Evolutionary conservation across 2,329 filamentous ascomycete species (phyloP), one percentile per base, ranked within the genome.

Genomic region (Thyridium curvatum): DNA sequence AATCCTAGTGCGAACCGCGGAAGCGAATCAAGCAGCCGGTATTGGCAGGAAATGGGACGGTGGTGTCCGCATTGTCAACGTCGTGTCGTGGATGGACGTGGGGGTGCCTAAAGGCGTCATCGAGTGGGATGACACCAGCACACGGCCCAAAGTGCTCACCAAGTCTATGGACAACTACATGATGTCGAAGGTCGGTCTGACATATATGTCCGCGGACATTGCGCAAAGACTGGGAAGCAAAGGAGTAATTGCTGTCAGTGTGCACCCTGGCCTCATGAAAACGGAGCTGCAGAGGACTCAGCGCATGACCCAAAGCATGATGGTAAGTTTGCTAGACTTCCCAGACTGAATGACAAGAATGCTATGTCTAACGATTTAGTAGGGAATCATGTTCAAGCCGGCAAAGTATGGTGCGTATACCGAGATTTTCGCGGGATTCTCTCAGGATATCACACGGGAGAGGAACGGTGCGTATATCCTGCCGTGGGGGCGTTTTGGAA

Each of bases 371-470:
- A 17, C 35, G 6, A 35, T 9, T n/a, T 6, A 12, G n/a, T 4
- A 40, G 38, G 38, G 38, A 14, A 38, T 43, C 6, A 46, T 52
- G 8, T 38, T 59, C 1, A 50, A 58, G 38, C 53, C 60, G 0
- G 15, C 52, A 0, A 40, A 60, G 9, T 52, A 60, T 18, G 72
- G 70, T 0, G 69, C 68, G 0, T 73, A 71, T 47, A 71, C 71
- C 0, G 61, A 68, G 41, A 46, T 75, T 1, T 76, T 63, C 41
- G 62, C 69, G 1, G 69, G 59, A 0, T 53, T 70, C 30, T 68
- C 68, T 0, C 61, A 62, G 0, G 59, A 70, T 0, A 52, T 73
- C 4, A 67, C 59, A 0, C 30, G 59, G 2, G 63, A 64, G 28
- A 59, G 21, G 21, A 26, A 26, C 21, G 21, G 21, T 10, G 21